phyloP scores from a whole-genome alignment of 1,139 yeast species.

The Saccharomyces hybrid region DNA sequence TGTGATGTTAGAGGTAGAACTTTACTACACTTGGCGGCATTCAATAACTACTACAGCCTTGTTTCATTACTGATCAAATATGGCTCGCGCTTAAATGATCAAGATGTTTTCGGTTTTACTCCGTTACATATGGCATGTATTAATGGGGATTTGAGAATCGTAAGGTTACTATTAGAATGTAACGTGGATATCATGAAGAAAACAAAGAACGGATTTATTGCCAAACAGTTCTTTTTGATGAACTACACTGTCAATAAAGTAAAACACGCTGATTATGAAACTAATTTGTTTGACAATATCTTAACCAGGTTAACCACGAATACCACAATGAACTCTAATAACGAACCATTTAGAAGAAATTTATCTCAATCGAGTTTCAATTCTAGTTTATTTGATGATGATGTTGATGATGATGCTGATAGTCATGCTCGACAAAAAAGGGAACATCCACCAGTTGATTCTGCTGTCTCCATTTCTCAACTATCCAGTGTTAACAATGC shows the following conservation, averaged over 20 bases:
- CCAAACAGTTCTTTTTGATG: conserved; percentile 39
- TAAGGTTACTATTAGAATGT: conserved; percentile 31
- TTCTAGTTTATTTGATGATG: conserved; percentile 50
- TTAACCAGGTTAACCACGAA: background rate
- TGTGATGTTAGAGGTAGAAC: conserved; percentile 81
- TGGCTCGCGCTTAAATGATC: conserved; percentile 72
- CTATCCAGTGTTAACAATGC: conserved; percentile 25
- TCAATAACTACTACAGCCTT: conserved; percentile 60
- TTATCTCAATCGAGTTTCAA: conserved; percentile 39
- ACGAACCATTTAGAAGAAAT: conserved; percentile 5
- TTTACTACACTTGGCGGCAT: conserved; percentile 72
- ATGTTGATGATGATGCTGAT: conserved; percentile 34
- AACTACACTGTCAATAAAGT: conserved; percentile 28
- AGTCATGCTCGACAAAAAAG: background rate
- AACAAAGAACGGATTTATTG: conserved; percentile 47
- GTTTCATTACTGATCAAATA: conserved; percentile 58
- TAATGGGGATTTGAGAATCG: conserved; percentile 56
- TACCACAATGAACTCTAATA: background rate
- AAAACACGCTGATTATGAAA: background rate
- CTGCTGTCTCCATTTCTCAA: conserved; percentile 24
- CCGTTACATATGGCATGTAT: conserved; percentile 83
- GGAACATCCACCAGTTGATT: conserved; percentile 1
- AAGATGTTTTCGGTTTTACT: conserved; percentile 74
- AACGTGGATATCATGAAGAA: conserved; percentile 55
- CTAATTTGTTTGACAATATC: background rate